Percentiles rank a stretch among this genome's conserved stretches.
phyloP scores from a whole-genome alignment of 1,284 basidiomycete species.

The Rhodotorula sp. region DNA sequence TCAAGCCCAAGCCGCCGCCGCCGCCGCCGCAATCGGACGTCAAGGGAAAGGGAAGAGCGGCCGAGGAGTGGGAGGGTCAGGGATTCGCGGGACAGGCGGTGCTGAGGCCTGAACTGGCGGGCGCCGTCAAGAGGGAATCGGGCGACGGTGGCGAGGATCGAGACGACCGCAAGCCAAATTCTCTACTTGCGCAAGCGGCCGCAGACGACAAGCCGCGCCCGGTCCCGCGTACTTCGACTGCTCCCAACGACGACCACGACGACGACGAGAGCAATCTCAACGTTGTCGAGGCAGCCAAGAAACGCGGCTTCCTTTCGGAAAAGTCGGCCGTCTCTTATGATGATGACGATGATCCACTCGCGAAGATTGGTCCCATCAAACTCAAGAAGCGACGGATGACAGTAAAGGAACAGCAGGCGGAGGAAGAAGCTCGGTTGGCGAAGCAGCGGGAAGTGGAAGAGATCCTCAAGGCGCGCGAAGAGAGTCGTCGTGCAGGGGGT shows the following conservation, averaged over 20 bases:
- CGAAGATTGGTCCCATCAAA: slow-evolving; percentile 19
- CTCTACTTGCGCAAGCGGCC: too few relatives aligned
- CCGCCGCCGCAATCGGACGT: not conserved
- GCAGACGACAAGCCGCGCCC: not conserved
- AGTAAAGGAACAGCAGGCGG: slow-evolving; percentile 33
- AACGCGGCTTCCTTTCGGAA: slow-evolving; percentile 27
- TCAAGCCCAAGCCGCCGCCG: slow-evolving; percentile 45
- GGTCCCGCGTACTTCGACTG: too few relatives aligned
- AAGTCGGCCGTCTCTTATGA: slow-evolving; percentile 16
- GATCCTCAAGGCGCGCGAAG: slow-evolving; percentile 5
- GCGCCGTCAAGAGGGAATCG: slow-evolving; percentile 2
- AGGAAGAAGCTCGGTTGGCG: not conserved
- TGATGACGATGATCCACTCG: slow-evolving; percentile 32
- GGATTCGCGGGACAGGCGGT: slow-evolving; percentile 2
- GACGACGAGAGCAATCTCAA: not conserved
- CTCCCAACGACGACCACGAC: slow-evolving; percentile 7
- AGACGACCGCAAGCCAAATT: not conserved
- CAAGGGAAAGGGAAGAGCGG: slow-evolving; percentile 7
- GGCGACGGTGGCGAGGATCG: not conserved
- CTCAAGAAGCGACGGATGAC: slow-evolving; percentile 37
- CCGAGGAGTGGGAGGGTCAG: slow-evolving; percentile 3
- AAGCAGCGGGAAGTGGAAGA: slow-evolving; percentile 15
- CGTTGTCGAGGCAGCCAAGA: not conserved
- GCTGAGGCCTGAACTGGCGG: not conserved
- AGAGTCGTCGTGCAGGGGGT: not conserved